Conservation (phyloP, 495 filamentous ascomycete species). For the Penicillium salamii region DNA sequence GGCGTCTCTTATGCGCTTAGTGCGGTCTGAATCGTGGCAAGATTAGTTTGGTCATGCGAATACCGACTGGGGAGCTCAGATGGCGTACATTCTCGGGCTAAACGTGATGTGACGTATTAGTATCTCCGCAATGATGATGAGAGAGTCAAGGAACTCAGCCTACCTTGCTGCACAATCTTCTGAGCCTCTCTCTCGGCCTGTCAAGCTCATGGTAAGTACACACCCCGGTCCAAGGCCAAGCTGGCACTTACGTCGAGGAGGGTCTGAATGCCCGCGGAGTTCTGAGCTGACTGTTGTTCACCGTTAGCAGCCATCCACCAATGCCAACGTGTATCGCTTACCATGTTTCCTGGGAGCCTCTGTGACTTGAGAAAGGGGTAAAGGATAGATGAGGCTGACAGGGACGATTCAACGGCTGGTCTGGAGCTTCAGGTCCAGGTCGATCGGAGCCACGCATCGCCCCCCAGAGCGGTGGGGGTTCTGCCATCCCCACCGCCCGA, state of each 20-base stretch:
- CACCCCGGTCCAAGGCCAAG: neutral
- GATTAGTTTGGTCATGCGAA: conserved; percentile 9
- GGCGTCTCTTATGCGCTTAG: conserved; percentile 94
- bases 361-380: conserved; percentile 11
- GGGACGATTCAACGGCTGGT: conserved; percentile 23
- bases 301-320: conserved; percentile 24
- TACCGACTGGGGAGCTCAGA: conserved; percentile 7
- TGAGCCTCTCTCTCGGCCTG: conserved; percentile 98
- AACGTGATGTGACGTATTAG: conserved; percentile 32
- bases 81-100: conserved; percentile 71
- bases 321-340: conserved; percentile 14
- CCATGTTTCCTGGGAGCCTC: conserved; percentile 34
- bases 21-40: conserved; percentile 71
- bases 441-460: conserved; percentile 37
- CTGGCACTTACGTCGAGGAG: conserved; percentile 84
- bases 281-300: conserved; percentile 86
- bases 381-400: conserved; percentile 7
- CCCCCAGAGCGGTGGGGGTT: conserved; percentile 37
- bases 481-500: conserved; percentile 34
- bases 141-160: conserved; percentile 9
- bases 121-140: conserved; percentile 3
- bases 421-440: conserved; percentile 34
- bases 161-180: conserved; percentile 97
- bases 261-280: conserved; percentile 96
- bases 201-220: conserved; percentile 25